Base-by-base conservation (phyloP, 305 asterid genomes). In the Stenogyne calaminthoides region DNA sequence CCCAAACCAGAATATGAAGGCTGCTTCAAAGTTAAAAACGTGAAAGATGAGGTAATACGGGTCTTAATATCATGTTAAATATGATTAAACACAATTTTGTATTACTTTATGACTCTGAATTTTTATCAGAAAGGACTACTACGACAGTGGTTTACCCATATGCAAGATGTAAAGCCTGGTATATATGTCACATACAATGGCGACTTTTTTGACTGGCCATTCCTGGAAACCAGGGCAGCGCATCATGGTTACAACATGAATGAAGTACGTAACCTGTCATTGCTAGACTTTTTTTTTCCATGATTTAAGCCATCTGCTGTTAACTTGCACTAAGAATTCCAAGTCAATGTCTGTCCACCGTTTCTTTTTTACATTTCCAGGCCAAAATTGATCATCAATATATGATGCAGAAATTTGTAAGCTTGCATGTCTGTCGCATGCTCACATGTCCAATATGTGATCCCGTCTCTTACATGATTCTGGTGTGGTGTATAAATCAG, bases 141-240 rank as follows among this genome's bases (percentile, higher is more conserved):
- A 69, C 84, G 89, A 79, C 77, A 60, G 55, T 95, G 98, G 99
- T 95, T 92, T 78, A 47, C 84, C 47, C 99, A 95, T 77, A 90
- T 95, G 98, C 93, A 91, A 90, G 96, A 83, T 72, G 88, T 87
- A 77, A 92, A 87, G 83, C 99, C 99, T 71, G 97, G 99, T 51
- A 95, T 92, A 79, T 95, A 95, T 60, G 98, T 90, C 76, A 90
- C 99, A 72, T 95, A 95, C 89, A 95, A 95, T 0, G 99, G 99
- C 6, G 99, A 95, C 88, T 92, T 92, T 78, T 95, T 95, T 77
- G 99, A 95, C 78, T 95, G 99, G 99, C 99, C 99, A 64, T 95
- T 95, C 85, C 64, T 95, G 78, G 99, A 95, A 82, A 82, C 60
- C 70, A 88, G 99, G 85, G 96, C 99, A 74, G 79, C 89, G 18